Percentiles rank a stretch among this genome's conserved stretches.
Conservation (phyloP, 306 rosid genomes). For the Hippophae tibetana region DNA sequence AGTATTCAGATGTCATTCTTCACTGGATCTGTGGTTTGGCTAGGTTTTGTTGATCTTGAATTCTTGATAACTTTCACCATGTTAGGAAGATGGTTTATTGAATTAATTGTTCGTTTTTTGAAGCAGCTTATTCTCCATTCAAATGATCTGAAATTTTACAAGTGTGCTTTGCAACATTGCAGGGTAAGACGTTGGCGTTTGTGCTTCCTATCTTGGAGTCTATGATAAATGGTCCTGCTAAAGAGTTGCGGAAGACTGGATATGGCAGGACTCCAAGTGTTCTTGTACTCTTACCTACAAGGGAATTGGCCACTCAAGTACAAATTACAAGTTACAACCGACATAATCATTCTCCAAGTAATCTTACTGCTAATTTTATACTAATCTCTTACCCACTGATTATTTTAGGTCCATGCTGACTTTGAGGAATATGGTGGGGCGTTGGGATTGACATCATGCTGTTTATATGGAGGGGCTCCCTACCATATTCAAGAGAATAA, state of each 20-base stretch:
- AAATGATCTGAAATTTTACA: neutral
- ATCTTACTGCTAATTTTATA: no score
- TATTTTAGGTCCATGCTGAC: slow-evolving; percentile 57
- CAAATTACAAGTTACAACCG: no score
- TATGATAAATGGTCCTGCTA: slow-evolving; percentile 46
- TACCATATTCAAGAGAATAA: slow-evolving; percentile 40
- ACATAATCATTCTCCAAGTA: no score
- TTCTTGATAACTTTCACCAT: no score
- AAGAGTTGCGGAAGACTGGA: slow-evolving; percentile 44
- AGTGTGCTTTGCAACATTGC: slow-evolving; percentile 12
- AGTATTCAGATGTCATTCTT: no score
- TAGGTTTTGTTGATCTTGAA: no score
- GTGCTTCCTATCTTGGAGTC: slow-evolving; percentile 87
- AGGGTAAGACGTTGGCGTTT: slow-evolving; percentile 94
- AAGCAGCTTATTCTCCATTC: no score
- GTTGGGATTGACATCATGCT: slow-evolving; percentile 55
- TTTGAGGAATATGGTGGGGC: slow-evolving; percentile 70
- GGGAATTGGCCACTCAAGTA: slow-evolving; percentile 91
- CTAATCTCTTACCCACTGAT: neutral
- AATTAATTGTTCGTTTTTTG: no score
- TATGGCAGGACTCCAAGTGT: slow-evolving; percentile 71
- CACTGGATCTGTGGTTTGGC: no score
- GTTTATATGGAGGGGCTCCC: slow-evolving; percentile 75
- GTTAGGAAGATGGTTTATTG: no score
- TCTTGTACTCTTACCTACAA: slow-evolving; percentile 79